phyloP scores from a whole-genome alignment of 2,329 filamentous ascomycete genomes.

The Apiospora aurea region DNA sequence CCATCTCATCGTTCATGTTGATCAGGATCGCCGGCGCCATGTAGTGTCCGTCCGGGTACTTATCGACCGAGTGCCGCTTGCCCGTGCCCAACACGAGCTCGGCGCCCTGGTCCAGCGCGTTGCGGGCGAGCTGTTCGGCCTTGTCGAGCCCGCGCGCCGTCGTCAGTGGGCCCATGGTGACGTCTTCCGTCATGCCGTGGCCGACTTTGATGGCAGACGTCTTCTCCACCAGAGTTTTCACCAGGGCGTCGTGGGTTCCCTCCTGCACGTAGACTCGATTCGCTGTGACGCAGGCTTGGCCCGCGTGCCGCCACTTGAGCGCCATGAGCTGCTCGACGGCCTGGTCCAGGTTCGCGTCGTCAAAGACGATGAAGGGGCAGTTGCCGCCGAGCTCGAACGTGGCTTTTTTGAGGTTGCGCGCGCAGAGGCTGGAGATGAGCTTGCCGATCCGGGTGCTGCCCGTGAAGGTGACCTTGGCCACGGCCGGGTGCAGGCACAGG shows the following conservation, averaged over 20 bases:
- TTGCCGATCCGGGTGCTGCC: constrained; percentile 73
- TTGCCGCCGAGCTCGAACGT: constrained; percentile 78
- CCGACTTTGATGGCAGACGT: constrained; percentile 63
- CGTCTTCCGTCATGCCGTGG: constrained; percentile 63
- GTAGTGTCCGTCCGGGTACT: constrained; percentile 62
- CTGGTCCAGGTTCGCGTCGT: constrained; percentile 70
- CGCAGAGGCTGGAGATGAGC: constrained; percentile 68
- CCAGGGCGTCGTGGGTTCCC: constrained; percentile 67
- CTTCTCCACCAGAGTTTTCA: constrained; percentile 59
- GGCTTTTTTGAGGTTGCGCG: constrained; percentile 71
- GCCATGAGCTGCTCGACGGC: constrained; percentile 56
- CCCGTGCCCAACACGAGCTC: constrained; percentile 68
- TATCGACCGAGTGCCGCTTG: constrained; percentile 47
- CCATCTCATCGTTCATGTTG: constrained; percentile 56
- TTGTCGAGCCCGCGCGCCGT: constrained; percentile 63
- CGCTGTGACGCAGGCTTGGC: constrained; percentile 70
- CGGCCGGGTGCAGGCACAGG: constrained; percentile 52
- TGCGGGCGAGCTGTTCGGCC: constrained; percentile 64
- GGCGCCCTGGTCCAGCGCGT: constrained; percentile 69
- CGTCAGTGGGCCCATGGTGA: constrained; percentile 67
- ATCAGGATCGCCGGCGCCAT: constrained; percentile 67
- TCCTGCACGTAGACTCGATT: constrained; percentile 71
- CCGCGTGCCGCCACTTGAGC: constrained; percentile 59
- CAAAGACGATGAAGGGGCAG: constrained; percentile 70
- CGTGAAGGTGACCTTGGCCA: constrained; percentile 77